Conservation (phyloP, 2,329 filamentous ascomycete genomes). For the Ceratocystis ficicola region DNA sequence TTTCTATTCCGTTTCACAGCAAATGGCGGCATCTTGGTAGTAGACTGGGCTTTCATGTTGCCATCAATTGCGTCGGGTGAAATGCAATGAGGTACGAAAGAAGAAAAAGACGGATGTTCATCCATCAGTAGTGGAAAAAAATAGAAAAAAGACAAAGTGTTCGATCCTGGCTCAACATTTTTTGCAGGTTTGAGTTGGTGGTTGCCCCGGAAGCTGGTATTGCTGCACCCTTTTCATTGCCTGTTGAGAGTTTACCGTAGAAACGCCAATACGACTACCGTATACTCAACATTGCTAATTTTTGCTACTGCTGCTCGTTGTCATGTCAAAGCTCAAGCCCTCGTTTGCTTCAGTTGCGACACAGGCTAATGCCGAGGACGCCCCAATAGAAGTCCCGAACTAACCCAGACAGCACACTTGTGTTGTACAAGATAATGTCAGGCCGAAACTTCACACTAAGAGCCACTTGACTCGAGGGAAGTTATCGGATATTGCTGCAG, state of each 20-base stretch:
- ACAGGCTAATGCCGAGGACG: not conserved
- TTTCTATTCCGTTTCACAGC: not conserved
- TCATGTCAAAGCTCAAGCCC: not conserved
- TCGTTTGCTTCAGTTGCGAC: not conserved
- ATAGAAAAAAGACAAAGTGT: not conserved
- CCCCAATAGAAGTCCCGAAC: not conserved
- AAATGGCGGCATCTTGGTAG: not conserved
- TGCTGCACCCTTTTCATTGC: not conserved
- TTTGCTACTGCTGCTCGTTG: not conserved
- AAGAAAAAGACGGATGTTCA: not conserved
- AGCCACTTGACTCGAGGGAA: not conserved
- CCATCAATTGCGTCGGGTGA: not conserved
- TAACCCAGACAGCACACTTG: not conserved
- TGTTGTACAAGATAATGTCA: not conserved
- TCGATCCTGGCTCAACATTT: not conserved
- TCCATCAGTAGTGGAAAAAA: not conserved
- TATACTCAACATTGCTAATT: not conserved
- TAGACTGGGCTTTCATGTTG: not conserved
- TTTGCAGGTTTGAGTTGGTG: not conserved
- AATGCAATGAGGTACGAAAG: not conserved
- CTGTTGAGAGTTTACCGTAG: not conserved
- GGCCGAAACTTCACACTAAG: not conserved
- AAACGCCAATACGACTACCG: not conserved
- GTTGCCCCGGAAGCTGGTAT: not conserved
- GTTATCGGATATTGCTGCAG: not conserved